A percentile compares a stretch with the other conserved stretches of the same genome.
Evolutionary conservation across 257 asterid species (phyloP).

Genomic region (Solanum commersonii): DNA sequence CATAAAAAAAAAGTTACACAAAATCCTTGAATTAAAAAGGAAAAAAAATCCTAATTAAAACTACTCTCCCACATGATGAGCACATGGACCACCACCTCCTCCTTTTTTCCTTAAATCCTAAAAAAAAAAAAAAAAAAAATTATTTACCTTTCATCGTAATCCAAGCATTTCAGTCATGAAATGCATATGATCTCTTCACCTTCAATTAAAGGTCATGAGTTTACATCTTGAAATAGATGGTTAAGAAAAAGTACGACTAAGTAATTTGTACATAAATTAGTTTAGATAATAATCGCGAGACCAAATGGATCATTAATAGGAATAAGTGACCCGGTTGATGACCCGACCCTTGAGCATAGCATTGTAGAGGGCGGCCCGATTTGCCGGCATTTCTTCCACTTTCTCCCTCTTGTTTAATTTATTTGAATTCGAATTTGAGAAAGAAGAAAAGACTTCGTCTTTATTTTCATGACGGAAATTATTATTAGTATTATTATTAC

Average conservation of each 20-base stretch:
- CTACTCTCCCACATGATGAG: neutral
- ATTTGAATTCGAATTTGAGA: neutral
- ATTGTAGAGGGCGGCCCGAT: slow-evolving; percentile 60
- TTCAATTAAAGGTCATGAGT: neutral
- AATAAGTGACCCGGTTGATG: slow-evolving; percentile 36
- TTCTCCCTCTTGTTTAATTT: slow-evolving; percentile 9
- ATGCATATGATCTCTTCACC: neutral
- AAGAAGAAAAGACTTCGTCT: neutral
- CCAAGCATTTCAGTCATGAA: neutral
- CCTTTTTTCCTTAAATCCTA: neutral
- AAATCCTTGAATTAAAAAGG: neutral
- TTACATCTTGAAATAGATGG: neutral
- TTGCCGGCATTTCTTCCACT: slow-evolving; percentile 48
- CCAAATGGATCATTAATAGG: slow-evolving; percentile 11
- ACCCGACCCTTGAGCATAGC: slow-evolving; percentile 65
- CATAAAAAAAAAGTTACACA: neutral
- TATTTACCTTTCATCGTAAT: neutral
- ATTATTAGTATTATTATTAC: neutral
- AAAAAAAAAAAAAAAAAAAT: neutral
- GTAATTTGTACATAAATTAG: neutral
- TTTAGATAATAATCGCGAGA: neutral
- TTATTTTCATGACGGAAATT: neutral
- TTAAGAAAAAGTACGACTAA: neutral
- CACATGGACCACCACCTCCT: neutral
- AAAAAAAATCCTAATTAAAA: neutral